Percentiles rank a stretch among this genome's conserved stretches.
phyloP scores from a whole-genome alignment of 2,329 filamentous ascomycete genomes.

The Talaromyces sp. region DNA sequence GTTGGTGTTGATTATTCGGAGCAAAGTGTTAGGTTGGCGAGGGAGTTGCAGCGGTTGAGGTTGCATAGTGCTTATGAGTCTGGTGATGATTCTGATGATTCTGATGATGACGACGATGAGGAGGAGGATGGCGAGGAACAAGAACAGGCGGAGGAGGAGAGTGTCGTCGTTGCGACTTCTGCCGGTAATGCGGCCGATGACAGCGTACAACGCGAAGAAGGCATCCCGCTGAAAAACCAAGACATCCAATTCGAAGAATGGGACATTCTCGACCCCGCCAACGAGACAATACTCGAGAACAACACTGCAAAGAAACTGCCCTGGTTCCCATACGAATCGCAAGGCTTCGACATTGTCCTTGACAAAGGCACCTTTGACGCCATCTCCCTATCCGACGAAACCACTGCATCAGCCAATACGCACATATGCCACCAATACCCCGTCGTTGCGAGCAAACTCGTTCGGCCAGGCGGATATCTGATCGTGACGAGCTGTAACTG shows the following conservation, averaged over 20 bases:
- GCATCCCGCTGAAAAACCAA: constrained; percentile 13
- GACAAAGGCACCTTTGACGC: constrained; percentile 99
- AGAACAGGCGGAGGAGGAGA: constrained; percentile 21
- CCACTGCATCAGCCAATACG: constrained; percentile 10
- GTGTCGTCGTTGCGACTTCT: constrained; percentile 18
- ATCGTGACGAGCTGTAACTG: constrained; percentile 96
- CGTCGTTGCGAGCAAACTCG: constrained; percentile 62
- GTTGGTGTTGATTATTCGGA: constrained; percentile 86
- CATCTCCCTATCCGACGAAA: constrained; percentile 62
- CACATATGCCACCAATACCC: constrained; percentile 74
- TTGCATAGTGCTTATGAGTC: constrained; percentile 35
- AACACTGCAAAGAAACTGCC: constrained; percentile 18
- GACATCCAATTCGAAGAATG: constrained; percentile 55
- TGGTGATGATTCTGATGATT: constrained; percentile 17
- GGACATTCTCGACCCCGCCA: constrained; percentile 56
- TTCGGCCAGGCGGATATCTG: constrained; percentile 69
- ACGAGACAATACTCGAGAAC: constrained; percentile 12
- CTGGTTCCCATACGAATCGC: constrained; percentile 40
- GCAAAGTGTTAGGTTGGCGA: constrained; percentile 70
- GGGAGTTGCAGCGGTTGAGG: constrained; percentile 52
- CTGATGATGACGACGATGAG: constrained; percentile 27
- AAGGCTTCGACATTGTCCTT: constrained; percentile 83
- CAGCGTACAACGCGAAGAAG: constrained; percentile 9
- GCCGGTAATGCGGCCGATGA: background rate
- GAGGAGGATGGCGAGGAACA: constrained; percentile 44